phyloP scores from a whole-genome alignment of 139 green algal genomes.

The Trebouxia sp. region DNA sequence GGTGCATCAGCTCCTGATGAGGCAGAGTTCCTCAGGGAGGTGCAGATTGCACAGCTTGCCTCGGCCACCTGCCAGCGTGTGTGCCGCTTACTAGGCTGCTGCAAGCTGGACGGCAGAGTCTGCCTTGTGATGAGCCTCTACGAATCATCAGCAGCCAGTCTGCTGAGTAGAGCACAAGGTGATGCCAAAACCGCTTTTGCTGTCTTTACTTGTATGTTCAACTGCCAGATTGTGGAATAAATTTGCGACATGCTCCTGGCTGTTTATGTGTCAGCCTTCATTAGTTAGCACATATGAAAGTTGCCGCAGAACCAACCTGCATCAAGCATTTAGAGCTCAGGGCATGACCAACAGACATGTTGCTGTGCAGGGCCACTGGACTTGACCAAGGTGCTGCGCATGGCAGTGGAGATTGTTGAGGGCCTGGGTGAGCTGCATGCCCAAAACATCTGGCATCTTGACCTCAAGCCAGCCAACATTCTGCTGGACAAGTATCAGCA shows the following conservation, averaged over 20 bases:
- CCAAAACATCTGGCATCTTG: not conserved
- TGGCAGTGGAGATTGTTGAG: not conserved
- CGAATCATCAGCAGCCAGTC: not conserved
- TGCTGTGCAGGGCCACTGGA: not conserved
- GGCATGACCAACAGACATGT: too few relatives aligned
- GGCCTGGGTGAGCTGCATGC: slow-evolving; percentile 11
- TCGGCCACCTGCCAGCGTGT: not conserved
- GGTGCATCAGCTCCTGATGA: not conserved
- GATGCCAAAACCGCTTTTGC: too few relatives aligned
- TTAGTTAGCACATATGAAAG: not conserved
- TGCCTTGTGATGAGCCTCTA: slow-evolving; percentile 11
- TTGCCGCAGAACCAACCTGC: not conserved
- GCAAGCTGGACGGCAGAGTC: not conserved
- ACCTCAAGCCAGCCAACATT: slow-evolving; percentile 10
- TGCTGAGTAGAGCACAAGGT: not conserved
- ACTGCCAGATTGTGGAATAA: too few relatives aligned
- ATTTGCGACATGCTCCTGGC: too few relatives aligned
- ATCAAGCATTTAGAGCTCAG: too few relatives aligned
- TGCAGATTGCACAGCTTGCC: not conserved
- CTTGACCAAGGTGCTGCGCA: not conserved
- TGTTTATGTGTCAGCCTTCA: not conserved
- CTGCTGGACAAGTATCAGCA: slow-evolving; percentile 5
- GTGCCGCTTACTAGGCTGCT: not conserved
- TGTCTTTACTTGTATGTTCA: too few relatives aligned
- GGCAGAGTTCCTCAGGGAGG: not conserved